phyloP scores from a whole-genome alignment of 2,329 filamentous ascomycete genomes.

The Raffaelea arxii region DNA sequence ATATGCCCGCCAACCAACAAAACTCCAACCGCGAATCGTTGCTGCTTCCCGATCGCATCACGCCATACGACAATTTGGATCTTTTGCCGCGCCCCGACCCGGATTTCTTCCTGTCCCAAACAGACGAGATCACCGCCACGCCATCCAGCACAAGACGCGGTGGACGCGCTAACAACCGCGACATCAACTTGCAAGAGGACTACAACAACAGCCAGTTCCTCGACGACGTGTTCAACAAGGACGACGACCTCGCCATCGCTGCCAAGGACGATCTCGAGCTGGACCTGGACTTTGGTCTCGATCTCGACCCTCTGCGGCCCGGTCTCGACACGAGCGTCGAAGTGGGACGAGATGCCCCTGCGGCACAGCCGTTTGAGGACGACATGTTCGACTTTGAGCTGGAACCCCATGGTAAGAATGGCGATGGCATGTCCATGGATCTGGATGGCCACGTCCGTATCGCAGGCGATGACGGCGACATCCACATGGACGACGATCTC shows the following conservation, averaged over 20 bases:
- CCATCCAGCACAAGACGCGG: slow-evolving; percentile 41
- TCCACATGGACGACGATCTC: slow-evolving; percentile 55
- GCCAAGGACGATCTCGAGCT: slow-evolving; percentile 60
- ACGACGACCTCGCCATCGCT: slow-evolving; percentile 46
- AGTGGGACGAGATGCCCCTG: slow-evolving; percentile 77
- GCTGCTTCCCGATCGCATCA: slow-evolving; percentile 84
- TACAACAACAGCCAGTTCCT: slow-evolving; percentile 73
- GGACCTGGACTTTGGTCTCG: slow-evolving; percentile 63
- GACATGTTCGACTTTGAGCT: slow-evolving; percentile 57
- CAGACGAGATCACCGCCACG: slow-evolving; percentile 50
- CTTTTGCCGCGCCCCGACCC: slow-evolving; percentile 80
- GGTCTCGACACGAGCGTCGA: slow-evolving; percentile 60
- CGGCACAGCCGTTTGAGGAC: slow-evolving; percentile 56
- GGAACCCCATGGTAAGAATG: slow-evolving; percentile 45
- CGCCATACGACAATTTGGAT: slow-evolving; percentile 73
- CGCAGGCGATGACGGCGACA: slow-evolving; percentile 54
- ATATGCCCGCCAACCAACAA: slow-evolving; percentile 75
- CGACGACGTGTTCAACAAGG: slow-evolving; percentile 51
- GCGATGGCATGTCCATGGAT: slow-evolving; percentile 44
- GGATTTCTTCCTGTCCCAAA: slow-evolving; percentile 69
- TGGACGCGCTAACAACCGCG: slow-evolving; percentile 47
- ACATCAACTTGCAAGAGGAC: slow-evolving; percentile 61
- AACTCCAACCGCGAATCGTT: slow-evolving; percentile 77
- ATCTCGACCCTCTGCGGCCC: slow-evolving; percentile 49
- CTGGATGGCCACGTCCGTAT: slow-evolving; percentile 49